Evolutionary conservation across 768 basidiomycete species (phyloP), one percentile per base, ranked within the genome.

Genomic region (Kwoniella europaea): DNA sequence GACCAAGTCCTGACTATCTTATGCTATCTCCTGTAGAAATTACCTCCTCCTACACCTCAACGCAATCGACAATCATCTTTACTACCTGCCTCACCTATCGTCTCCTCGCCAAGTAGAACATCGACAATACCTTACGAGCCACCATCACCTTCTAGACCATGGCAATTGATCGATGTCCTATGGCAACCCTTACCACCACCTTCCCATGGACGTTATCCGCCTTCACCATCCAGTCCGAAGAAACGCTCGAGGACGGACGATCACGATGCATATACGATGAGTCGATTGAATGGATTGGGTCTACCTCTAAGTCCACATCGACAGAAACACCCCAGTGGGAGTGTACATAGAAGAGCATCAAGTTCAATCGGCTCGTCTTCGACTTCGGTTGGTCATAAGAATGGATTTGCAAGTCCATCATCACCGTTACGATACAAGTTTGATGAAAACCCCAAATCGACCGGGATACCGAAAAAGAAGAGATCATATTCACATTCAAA

Each of bases 101-200:
- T 46, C 29, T 52, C 61, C 57, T 52, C 67, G 4, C 57, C 67
- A 29, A 58, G 71, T 53, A 63, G 68, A 16, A 56, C 65, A 27
- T 63, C 73, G 13, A 63, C 66, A 10, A 61, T 73, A 18, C 71
- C 73, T 4, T 79, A 79, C 57, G 73, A 79, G 60, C 78, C 74
- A 0, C 80, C 80, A 42, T 81, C 78, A 3, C 76, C 76, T 4
- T 76, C 75, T 13, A 69, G 79, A 15, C 79, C 79, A 24, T 80
- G 79, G 79, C 79, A 80, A 60, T 65, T 80, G 29, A 80, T 80
- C 63, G 79, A 80, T 43, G 79, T 80, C 3, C 59, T 80, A 24
- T 80, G 79, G 76, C 78, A 81, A 63, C 80, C 80, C 15, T 64
- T 81, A 13, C 80, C 80, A 20, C 80, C 80, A 29, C 78, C 80